Evolutionary conservation across 2,329 filamentous ascomycete genomes (phyloP).

Genomic region (Coniochaeta prunicola): DNA sequence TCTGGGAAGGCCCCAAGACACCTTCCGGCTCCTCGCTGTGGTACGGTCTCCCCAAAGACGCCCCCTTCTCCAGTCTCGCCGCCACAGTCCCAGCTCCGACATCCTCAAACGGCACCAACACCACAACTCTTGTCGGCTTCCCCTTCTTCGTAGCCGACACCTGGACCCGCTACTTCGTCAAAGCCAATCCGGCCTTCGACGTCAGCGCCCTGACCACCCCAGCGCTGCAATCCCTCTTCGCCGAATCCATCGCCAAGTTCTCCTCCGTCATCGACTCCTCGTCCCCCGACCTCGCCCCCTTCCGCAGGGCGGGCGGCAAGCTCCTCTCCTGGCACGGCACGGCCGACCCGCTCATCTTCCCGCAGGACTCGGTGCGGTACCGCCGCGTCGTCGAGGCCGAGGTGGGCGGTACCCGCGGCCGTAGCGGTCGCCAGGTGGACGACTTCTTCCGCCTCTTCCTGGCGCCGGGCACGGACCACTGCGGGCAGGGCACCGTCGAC

Average conservation of each 20-base stretch:
- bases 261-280: slow-evolving; percentile 8
- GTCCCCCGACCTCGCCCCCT: slow-evolving; percentile 35
- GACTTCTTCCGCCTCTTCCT: not conserved
- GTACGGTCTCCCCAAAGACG: slow-evolving; percentile 9
- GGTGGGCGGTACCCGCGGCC: not conserved
- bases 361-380: not conserved
- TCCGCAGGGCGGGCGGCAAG: slow-evolving; percentile 36
- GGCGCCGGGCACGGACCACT: not conserved
- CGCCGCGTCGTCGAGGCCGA: not conserved
- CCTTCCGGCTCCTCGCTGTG: slow-evolving; percentile 8
- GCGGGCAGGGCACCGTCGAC: not conserved
- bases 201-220: slow-evolving; percentile 3
- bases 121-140: not conserved
- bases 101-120: not conserved
- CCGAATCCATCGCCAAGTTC: slow-evolving; percentile 4
- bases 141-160: not conserved
- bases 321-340: slow-evolving; percentile 43
- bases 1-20: slow-evolving; percentile 7
- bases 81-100: slow-evolving; percentile 1
- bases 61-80: slow-evolving; percentile 5
- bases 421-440: not conserved
- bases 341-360: slow-evolving; percentile 1
- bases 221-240: not conserved
- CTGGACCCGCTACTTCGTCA: slow-evolving; percentile 8
- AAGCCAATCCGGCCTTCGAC: slow-evolving; percentile 6